Evolutionary conservation across 148 eudicot genomes (phyloP), one percentile per base, ranked within the genome.

Genomic region (Rhododendron vialii): DNA sequence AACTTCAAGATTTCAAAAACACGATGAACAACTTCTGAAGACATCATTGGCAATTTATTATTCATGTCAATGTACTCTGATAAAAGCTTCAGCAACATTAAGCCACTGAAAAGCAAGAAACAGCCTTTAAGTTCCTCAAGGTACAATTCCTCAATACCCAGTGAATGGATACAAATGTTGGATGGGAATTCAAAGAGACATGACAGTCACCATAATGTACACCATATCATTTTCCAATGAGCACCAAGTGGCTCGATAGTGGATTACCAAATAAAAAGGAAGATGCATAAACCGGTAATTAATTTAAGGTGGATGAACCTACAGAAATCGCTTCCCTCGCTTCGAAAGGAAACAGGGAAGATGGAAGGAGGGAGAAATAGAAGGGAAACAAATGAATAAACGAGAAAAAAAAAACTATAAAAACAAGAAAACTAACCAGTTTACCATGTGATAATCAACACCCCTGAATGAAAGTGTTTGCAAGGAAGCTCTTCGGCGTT

Each of bases 61-160:
- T 89, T 95, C 95, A 95, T 95, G 88, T 95, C 99, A 91, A 98
- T 88, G 89, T 98, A 98, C 90, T 98, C 99, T 48, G 98, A 98
- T 88, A 98, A 88, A 98, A 95, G 95, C 96, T 98, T 98, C 93
- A 98, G 93, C 95, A 98, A 89, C 86, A 94, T 92, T 81, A 98
- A 94, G 88, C 99, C 99, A 92, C 99, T 98, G 93, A 61, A 91
- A 85, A 82, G 53, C 57, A 87, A 78, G 65, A 86, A 74, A 75
- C 80, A 67, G 22, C 65, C 59, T 17, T n/a, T 77, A 48, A 86
- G 88, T 81, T 81, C 18, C 24, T 84, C 43, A 48, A 30, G 41
- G 57, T 7, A 74, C 26, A 53, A 75, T 36, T 84, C 24, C 41
- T 51, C 7, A 20, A 28, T 75, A 30, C 35, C 67, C 41, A 55